Evolutionary conservation across 768 basidiomycete species (phyloP), one percentile per base, ranked within the genome.

Genomic region (Sporobolomyces phaffii): DNA sequence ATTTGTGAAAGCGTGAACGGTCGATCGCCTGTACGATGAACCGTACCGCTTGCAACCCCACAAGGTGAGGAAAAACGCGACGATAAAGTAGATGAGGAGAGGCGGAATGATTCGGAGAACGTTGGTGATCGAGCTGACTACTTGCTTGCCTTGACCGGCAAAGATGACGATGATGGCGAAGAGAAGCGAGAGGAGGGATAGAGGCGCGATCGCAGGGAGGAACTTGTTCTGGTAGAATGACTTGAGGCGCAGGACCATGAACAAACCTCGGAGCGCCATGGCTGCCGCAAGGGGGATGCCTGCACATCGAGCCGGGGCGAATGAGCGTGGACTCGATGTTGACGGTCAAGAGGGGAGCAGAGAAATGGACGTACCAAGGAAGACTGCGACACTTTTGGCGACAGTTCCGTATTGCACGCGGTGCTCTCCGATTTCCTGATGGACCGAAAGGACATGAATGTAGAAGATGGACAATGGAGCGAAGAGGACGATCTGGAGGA

Each of bases 61-160:
- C 24, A 68, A 38, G 8, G 57, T 50, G 10, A 45, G 20, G 41
- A 53, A 52, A 61, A 87, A 91, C 84, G 90, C 87, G 77, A 89
- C 77, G 56, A 82, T 61, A 75, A 91, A 91, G 78, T 91, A 91
- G 38, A 77, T 44, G 36, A 59, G 17, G n/a, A 62, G 59, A 10
- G 90, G 90, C 8, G 90, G 88, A 73, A 88, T 85, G 4, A 89
- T 84, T 18, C 89, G 83, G 76, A 91, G 90, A 9, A 89, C 88
- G 15, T 82, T 36, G 41, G 66, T 68, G 61, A 68, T 68, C 43
- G 66, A 62, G 11, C 29, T 29, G 44, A 68, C 66, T 34, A 68
- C 66, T 22, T 84, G 61, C 84, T 83, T 3, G 14, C 69, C 72
- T 77, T 81, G 80, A 69, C 84, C 84, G 2, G 86, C 88, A 73